Base-by-base conservation (phyloP, 371 early-diverging fungal genomes). In the Mucor piriformis region DNA sequence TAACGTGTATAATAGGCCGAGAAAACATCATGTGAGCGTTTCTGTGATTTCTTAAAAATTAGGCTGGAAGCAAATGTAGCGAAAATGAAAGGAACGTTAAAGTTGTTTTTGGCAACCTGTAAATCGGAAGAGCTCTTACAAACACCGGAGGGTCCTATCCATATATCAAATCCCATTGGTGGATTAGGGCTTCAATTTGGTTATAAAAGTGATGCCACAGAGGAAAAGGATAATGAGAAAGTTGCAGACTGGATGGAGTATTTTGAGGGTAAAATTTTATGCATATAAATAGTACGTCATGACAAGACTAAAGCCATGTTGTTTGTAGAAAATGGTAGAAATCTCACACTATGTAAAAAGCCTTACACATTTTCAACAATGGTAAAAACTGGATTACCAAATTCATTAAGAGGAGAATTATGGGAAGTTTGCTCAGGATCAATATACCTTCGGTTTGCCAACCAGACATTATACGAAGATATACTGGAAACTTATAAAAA, bases 371-470 rank as follows among this genome's bases (percentile, higher is more conserved):
- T 96, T 75, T 79, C 85, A 23, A 89, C 91, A 53, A 82, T 97
- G 34, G 88, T 96, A 10, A 88, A 96, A 21, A 86, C 92, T 2
- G 99, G 99, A 13, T 72, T 97, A 42, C 95, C 98, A 4, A 94
- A 95, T 70, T 70, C 77, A 15, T 74, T 97, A 44, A 88, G 99
- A 18, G 96, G 97, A 15, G 99, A 98, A 73, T 82, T 97, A 12
- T 98, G 98, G 97, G 98, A 97, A 72, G 69, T 92, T n/a, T 90
- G 93, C 63, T 90, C 90, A 33, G 99, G 99, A 2, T 85, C 96
- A 3, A 88, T 96, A 44, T 92, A 87, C 46, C 83, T 91, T 58
- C 82, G 98, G 20, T 93, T 90, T 66, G 83, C 88, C 72, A 88
- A 94, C 64, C 81, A 83, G 25, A 95, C 94, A 3, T 79, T 89